A percentile compares a stretch with the other conserved stretches of the same genome.
Evolutionary conservation across 2,329 filamentous ascomycete genomes (phyloP).

Genomic region (Hymenoscyphus fructigenus): DNA sequence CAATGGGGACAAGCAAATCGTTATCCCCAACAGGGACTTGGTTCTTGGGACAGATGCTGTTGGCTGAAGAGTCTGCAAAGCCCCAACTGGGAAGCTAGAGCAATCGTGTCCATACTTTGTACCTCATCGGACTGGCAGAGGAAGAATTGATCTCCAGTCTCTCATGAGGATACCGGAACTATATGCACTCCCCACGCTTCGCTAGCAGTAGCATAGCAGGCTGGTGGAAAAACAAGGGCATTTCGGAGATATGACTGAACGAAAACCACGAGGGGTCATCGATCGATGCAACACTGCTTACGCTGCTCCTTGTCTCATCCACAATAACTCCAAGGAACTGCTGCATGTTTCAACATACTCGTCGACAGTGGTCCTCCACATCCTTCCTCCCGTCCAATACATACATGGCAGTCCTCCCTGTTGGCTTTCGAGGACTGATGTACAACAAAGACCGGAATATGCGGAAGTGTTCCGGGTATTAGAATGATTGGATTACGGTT

Average conservation of each 20-base stretch:
- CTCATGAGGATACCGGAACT: not conserved
- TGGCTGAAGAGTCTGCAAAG: not conserved
- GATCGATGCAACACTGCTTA: not conserved
- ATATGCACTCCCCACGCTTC: not conserved
- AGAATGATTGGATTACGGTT: not conserved
- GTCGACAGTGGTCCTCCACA: not conserved
- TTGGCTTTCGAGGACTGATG: not conserved
- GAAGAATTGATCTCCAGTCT: not conserved
- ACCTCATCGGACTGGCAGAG: not conserved
- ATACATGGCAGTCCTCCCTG: not conserved
- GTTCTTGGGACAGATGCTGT: not conserved
- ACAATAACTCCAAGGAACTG: not conserved
- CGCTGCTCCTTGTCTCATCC: not conserved
- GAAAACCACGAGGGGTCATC: not conserved
- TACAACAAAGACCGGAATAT: not conserved
- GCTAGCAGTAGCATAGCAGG: not conserved
- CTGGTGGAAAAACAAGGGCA: not conserved
- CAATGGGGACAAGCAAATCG: not conserved
- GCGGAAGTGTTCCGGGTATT: not conserved
- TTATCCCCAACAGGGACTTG: not conserved
- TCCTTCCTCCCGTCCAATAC: not conserved
- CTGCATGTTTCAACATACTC: slow-evolving; percentile 2
- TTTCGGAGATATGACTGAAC: not conserved
- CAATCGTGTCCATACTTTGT: not conserved
- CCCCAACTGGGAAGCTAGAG: not conserved